Evolutionary conservation across 768 basidiomycete species (phyloP), one percentile per base, ranked within the genome.

Genomic region (Kwoniella sp.): DNA sequence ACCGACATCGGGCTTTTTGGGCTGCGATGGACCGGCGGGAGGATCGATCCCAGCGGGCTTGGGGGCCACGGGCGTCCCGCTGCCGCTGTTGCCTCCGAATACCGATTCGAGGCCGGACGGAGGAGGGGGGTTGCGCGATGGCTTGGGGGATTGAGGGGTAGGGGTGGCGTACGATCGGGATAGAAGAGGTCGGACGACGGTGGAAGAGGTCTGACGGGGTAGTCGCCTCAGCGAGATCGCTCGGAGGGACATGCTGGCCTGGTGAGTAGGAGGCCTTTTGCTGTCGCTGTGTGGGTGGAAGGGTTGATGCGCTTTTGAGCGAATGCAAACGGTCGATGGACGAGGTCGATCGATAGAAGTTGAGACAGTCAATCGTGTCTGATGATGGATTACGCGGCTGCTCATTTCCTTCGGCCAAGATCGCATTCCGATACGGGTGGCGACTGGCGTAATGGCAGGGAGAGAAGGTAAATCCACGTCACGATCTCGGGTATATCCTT

Each of bases 51-150:
- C 68, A 15, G 66, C 52, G 40, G 66, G 59, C 41, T 57, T 63
- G 14, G 72, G 72, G 3, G 70, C 67, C 11, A 60, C 60, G 5
- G 65, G 62, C 29, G 57, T 43, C 27, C 54, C 36, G 25, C 44
- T 40, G 54, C 51, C 40, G 50, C 51, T 37, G 46, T 46, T 44
- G 29, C 66, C 63, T 25, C 65, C 63, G 39, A 71, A 71, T 2
- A 71, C 39, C 5, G 52, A 53, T 25, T 71, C 69, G 17, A 71
- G 57, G 8, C 69, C 70, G 19, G 62, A 44, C 29, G 67, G 67
- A 28, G 62, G 54, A 8, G 68, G 60, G 22, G 64, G 36, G 47
- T 69, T 69, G 10, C 50, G 52, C 17, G 48, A 51, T 25, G 64
- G 67, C 38, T 50, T 56, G 3, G 62, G 60, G 11, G 60, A 51